Conservation (phyloP, 495 filamentous ascomycete species). For the Thermochaetoides thermophila region DNA sequence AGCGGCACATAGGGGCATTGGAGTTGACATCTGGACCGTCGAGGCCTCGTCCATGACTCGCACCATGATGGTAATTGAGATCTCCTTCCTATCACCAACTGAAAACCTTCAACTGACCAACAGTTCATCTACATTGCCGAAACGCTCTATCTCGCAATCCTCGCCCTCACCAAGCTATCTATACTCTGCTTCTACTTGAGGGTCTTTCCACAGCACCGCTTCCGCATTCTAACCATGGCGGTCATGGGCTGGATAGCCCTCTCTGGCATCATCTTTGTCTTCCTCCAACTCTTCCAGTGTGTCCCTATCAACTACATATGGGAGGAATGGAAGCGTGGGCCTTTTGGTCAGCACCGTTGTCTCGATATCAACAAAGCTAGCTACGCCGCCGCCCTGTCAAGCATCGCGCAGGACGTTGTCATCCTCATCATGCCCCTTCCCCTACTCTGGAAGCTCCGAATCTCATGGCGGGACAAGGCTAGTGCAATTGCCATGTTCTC, state of each 20-base stretch:
- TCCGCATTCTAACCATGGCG: constrained; percentile 21
- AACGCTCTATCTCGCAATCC: constrained; percentile 22
- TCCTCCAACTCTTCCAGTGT: constrained; percentile 29
- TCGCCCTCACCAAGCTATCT: constrained; percentile 33
- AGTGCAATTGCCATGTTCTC: constrained; percentile 30
- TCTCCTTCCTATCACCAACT: too few relatives aligned
- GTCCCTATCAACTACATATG: constrained; percentile 24
- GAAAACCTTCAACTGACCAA: too few relatives aligned
- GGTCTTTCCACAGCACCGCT: constrained; percentile 29
- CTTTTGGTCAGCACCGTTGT: constrained; percentile 18
- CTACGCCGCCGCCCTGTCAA: constrained; percentile 20
- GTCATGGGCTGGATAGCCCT: constrained; percentile 21
- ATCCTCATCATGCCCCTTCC: constrained; percentile 28
- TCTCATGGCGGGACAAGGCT: constrained; percentile 20
- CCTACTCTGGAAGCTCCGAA: constrained; percentile 18
- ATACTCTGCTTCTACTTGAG: constrained; percentile 39
- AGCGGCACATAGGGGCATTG: constrained; percentile 9
- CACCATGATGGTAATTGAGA: constrained; percentile 12
- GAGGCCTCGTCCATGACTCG: constrained; percentile 1
- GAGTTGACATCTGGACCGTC: constrained; percentile 16
- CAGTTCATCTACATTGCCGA: constrained; percentile 27
- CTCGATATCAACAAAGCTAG: constrained; percentile 21
- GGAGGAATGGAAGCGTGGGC: constrained; percentile 21
- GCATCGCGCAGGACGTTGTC: constrained; percentile 26
- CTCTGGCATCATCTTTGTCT: constrained; percentile 18